These are phyloP conservation scores for Pichia membranifaciens DNA, from an alignment of 805 yeast genomes.

Conservation along the genomic window DNA sequence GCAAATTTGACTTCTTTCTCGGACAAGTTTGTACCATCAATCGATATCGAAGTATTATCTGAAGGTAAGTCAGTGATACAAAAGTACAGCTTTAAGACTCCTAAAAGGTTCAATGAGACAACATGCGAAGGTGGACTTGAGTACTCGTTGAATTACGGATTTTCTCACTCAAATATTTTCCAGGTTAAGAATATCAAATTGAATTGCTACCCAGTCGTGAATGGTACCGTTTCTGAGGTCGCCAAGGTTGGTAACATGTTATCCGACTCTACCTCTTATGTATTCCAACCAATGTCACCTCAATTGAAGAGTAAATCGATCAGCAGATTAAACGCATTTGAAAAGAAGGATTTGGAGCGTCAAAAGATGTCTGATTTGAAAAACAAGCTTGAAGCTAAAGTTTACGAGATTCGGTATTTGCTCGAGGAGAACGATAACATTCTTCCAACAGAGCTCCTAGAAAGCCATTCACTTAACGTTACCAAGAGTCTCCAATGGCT, in stretches of 20 bases:
- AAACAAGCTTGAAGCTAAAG: constrained; percentile 66
- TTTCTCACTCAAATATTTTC: constrained; percentile 36
- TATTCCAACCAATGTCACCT: constrained; percentile 45
- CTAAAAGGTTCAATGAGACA: constrained; percentile 27
- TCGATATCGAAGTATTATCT: constrained; percentile 33
- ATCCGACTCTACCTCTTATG: constrained; percentile 30
- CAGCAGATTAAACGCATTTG: constrained; percentile 46
- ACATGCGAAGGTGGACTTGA: constrained; percentile 35
- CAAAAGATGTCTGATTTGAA: constrained; percentile 41
- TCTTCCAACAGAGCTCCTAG: constrained; percentile 35
- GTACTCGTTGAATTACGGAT: constrained; percentile 21
- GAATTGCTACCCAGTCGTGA: constrained; percentile 15
- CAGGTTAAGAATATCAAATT: constrained; percentile 39
- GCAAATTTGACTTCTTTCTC: constrained; percentile 9
- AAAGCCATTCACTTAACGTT: constrained; percentile 34
- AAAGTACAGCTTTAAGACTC: constrained; percentile 18
- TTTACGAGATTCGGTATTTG: constrained; percentile 61
- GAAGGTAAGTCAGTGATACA: constrained; percentile 7
- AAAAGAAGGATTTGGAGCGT: constrained; percentile 50
- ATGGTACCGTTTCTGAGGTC: constrained; percentile 5
- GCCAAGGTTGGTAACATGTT: constrained; percentile 16
- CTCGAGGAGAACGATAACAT: constrained; percentile 50
- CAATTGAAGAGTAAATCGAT: constrained; percentile 41
- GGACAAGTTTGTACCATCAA: constrained; percentile 18
- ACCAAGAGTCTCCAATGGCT: constrained; percentile 65